Evolutionary conservation across 441 rosid species (phyloP).

Genomic region (Cnidoscolus chayamansa): DNA sequence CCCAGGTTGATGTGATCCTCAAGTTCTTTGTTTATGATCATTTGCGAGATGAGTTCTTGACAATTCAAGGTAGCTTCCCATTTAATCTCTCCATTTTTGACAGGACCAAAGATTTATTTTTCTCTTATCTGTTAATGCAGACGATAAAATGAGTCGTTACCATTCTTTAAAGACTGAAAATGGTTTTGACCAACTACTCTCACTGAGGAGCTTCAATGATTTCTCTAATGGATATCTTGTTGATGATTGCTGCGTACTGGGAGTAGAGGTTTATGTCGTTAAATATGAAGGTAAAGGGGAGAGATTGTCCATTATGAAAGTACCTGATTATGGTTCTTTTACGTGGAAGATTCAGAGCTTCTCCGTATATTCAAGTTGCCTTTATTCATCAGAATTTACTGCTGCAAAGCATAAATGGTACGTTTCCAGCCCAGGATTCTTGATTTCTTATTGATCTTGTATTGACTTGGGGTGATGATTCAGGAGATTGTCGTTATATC

Average conservation of each 20-base stretch:
- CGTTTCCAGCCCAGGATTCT: too few relatives aligned
- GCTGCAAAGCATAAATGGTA: constrained; percentile 17
- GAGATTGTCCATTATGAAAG: constrained; percentile 9
- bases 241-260: constrained; percentile 27
- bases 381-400: background rate
- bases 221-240: constrained; percentile 29
- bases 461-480: too few relatives aligned
- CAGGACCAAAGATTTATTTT: background rate
- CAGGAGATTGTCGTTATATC: background rate
- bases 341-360: constrained; percentile 16
- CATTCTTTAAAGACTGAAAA: background rate
- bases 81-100: background rate
- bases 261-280: constrained; percentile 29
- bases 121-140: background rate
- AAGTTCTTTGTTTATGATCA: constrained; percentile 26
- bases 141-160: background rate
- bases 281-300: constrained; percentile 10
- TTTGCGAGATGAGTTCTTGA: background rate
- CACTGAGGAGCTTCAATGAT: background rate
- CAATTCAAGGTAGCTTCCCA: background rate
- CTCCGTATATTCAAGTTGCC: background rate
- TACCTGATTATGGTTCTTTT: constrained; percentile 3
- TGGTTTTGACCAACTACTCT: constrained; percentile 2
- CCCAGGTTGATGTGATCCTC: constrained; percentile 9
- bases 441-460: background rate